These are phyloP conservation scores for Nakazawaea wickerhamii DNA, from an alignment of 805 yeast genomes.

Conservation along the genomic window DNA sequence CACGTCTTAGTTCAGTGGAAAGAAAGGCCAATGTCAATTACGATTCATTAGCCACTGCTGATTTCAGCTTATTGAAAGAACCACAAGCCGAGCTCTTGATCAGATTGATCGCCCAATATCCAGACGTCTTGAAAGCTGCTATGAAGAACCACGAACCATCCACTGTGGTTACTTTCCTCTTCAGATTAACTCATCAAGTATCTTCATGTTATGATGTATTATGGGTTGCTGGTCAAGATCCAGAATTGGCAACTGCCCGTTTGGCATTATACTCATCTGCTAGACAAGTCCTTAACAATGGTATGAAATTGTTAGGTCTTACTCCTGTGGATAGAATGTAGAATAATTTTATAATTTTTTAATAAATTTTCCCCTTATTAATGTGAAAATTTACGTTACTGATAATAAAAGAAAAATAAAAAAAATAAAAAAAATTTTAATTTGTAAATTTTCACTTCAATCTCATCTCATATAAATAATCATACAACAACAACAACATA, in stretches of 20 bases:
- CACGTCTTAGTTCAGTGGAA: constrained; percentile 91
- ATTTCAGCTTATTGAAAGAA: constrained; percentile 24
- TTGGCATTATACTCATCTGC: constrained; percentile 88
- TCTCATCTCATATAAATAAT: background rate
- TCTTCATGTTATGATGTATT: constrained; percentile 93
- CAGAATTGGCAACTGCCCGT: constrained; percentile 82
- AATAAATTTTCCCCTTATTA: background rate
- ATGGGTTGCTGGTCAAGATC: constrained; percentile 95
- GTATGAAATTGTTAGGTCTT: constrained; percentile 83
- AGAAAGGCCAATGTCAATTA: constrained; percentile 63
- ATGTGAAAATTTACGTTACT: background rate
- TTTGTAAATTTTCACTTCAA: background rate
- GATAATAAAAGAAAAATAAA: background rate
- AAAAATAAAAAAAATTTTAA: constrained; percentile 3
- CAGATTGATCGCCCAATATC: constrained; percentile 82
- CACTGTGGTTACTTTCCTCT: constrained; percentile 88
- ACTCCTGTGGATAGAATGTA: constrained; percentile 99
- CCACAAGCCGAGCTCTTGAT: constrained; percentile 46
- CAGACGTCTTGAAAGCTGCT: constrained; percentile 83
- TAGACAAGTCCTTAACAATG: constrained; percentile 82
- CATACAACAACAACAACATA: no score
- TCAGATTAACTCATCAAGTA: constrained; percentile 87
- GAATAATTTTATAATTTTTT: constrained; percentile 12
- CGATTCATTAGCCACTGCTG: constrained; percentile 22
- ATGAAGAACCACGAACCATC: constrained; percentile 86